Conservation (phyloP, 345 rosid species). For the Noccaea bulbosa region DNA sequence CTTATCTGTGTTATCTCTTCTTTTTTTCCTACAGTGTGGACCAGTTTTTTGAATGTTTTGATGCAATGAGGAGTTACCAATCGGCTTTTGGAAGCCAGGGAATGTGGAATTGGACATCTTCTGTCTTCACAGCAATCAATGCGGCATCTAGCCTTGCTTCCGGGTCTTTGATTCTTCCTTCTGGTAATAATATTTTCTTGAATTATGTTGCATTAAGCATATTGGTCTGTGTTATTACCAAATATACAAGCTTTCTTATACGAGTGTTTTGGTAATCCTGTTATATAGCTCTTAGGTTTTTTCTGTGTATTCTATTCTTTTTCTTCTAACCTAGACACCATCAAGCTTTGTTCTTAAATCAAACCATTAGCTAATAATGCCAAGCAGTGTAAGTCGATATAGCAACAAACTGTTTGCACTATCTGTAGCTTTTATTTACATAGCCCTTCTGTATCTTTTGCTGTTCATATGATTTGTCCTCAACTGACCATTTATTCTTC, state of each 20-base stretch:
- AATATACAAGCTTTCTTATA: conserved; percentile 7
- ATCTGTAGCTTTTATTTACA: conserved; percentile 4
- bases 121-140: conserved; percentile 93
- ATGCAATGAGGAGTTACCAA: conserved; percentile 86
- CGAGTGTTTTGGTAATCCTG: conserved; percentile 12
- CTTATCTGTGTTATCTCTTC: conserved; percentile 17
- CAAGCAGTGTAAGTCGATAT: conserved; percentile 17
- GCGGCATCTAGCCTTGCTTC: conserved; percentile 99
- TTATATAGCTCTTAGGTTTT: conserved; percentile 11
- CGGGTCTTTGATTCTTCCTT: conserved; percentile 81
- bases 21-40: conserved; percentile 66
- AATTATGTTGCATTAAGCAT: conserved; percentile 29
- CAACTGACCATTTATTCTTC: conserved; percentile 9
- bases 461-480: conserved; percentile 25
- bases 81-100: conserved; percentile 90
- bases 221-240: conserved; percentile 21
- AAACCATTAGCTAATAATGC: conserved; percentile 15
- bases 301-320: conserved; percentile 19
- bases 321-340: conserved; percentile 6
- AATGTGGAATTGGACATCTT: conserved; percentile 95
- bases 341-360: conserved; percentile 27
- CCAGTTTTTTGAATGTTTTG: conserved; percentile 95
- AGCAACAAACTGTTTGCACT: conserved; percentile 22
- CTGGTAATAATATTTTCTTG: conserved; percentile 54
- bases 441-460: conserved; percentile 18